Percentiles rank a stretch among this genome's conserved stretches.
Conservation (phyloP, 352 stramenopile species). For the Pythium brassicae region DNA sequence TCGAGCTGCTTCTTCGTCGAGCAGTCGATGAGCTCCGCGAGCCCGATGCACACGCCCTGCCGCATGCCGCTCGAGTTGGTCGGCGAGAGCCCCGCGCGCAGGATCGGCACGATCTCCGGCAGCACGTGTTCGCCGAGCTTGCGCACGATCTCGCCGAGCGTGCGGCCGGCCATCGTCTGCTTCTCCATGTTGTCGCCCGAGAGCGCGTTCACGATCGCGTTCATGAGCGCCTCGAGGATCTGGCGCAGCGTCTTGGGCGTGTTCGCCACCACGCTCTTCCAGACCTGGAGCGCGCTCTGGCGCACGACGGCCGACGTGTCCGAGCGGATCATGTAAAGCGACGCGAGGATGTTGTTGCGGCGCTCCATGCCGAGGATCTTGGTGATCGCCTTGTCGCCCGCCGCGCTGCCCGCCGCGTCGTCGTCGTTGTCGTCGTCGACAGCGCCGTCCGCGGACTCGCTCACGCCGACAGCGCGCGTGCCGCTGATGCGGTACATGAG, state of each 20-base stretch:
- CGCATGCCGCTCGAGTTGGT: slow-evolving; percentile 62
- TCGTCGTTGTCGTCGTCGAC: slow-evolving; percentile 81
- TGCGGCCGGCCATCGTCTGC: slow-evolving; percentile 87
- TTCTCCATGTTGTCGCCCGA: slow-evolving; percentile 88
- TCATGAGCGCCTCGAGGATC: slow-evolving; percentile 96
- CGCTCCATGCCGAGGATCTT: slow-evolving; percentile 92
- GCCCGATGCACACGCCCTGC: slow-evolving; percentile 96
- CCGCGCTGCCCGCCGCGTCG: slow-evolving; percentile 73
- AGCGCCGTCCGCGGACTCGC: slow-evolving; percentile 35
- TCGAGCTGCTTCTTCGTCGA: slow-evolving; percentile 95
- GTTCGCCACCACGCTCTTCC: slow-evolving; percentile 99
- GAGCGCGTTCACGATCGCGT: slow-evolving; percentile 94
- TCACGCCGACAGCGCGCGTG: slow-evolving; percentile 88
- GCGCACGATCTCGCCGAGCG: slow-evolving; percentile 98
- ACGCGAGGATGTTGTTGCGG: slow-evolving; percentile 94
- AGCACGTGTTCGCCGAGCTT: slow-evolving; percentile 99
- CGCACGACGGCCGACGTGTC: slow-evolving; percentile 96
- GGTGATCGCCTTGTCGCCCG: slow-evolving; percentile 83
- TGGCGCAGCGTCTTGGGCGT: slow-evolving; percentile 96
- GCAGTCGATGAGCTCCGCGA: slow-evolving; percentile 97
- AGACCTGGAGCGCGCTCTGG: slow-evolving; percentile 95
- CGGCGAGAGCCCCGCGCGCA: slow-evolving; percentile 90
- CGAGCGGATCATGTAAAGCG: slow-evolving; percentile 98
- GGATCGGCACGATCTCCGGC: slow-evolving; percentile 97
- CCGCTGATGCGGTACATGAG: slow-evolving; percentile 97